Base-by-base conservation (phyloP, 2,329 filamentous ascomycete species). In the Aspergillus alliaceus region DNA sequence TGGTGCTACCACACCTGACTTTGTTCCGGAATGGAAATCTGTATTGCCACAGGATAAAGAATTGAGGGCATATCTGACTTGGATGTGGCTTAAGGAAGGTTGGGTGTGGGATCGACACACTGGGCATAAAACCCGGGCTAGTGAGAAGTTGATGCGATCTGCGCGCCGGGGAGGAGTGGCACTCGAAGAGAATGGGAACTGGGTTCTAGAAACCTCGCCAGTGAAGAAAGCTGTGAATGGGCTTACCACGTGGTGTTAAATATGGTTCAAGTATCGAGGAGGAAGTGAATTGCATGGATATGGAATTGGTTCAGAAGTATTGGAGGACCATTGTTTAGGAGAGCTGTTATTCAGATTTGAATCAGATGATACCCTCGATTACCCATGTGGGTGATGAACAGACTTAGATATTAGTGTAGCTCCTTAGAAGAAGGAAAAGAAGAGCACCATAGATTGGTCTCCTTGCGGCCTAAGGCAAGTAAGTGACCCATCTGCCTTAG, bases 71-170 rank as follows among this genome's bases (percentile, higher is more conserved):
- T 96, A 87, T 75, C 74, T 97, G 67, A 83, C 88, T 37, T 97
- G 93, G 92, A 90, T 92, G 85, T 96, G 93, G 92, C 84, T 95
- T 76, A 86, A 87, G 46, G 90, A 96, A 66, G 91, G 91, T 0
- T 93, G 87, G 83, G 80, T 86, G 39, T 96, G 91, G 91, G 84
- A 96, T 75, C 85, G 86, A 1, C 72, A 78, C 27, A 92, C 88
- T 0, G 92, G 91, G 0, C 66, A 77, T 29, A 71, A 75, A 62
- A 76, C 68, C 14, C 68, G 69, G 54, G 74, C 78, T 9, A 74
- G 72, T 48, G 72, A 73, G 12, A 71, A 70, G 55, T 69, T 73
- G 40, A 71, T 76, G 60, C 69, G 69, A 52, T 69, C 72, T 51
- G 77, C 77, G 4, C 64, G 62, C 20, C 66, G 64, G 18, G 77